These are phyloP conservation scores for Arctostaphylos glauca DNA, from an alignment of 148 eudicot species.

Conservation along the genomic window DNA sequence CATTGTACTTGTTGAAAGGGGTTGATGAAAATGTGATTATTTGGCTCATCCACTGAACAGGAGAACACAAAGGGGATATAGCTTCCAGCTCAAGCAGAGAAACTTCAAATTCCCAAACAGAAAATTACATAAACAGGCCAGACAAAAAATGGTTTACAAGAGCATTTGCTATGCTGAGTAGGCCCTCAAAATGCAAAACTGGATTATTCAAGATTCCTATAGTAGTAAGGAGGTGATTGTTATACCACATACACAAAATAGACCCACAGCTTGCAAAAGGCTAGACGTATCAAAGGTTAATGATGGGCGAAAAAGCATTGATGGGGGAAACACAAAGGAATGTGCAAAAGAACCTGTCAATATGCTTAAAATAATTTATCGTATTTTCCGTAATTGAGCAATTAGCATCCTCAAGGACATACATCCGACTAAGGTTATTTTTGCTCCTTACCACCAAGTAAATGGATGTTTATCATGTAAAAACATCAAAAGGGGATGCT, in stretches of 20 bases:
- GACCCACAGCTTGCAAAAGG: background rate
- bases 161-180: background rate
- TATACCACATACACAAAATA: background rate
- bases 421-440: background rate
- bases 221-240: background rate
- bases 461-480: background rate
- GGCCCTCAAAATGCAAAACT: background rate
- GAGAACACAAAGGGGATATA: background rate
- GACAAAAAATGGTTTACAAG: background rate
- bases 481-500: background rate
- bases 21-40: background rate
- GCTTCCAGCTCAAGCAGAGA: slow-evolving; percentile 4
- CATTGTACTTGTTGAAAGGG: background rate
- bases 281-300: background rate
- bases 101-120: background rate
- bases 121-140: background rate
- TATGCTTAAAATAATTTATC: background rate
- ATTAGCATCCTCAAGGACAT: background rate
- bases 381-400: background rate
- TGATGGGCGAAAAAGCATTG: background rate
- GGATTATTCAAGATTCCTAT: background rate
- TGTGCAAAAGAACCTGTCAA: background rate
- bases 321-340: background rate
- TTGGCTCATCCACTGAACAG: background rate
- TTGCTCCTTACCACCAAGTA: background rate